A percentile compares a stretch with the other conserved stretches of the same genome.
These are phyloP conservation scores for Hygrocybe punicea DNA, from an alignment of 768 basidiomycete species.

Conservation along the genomic window DNA sequence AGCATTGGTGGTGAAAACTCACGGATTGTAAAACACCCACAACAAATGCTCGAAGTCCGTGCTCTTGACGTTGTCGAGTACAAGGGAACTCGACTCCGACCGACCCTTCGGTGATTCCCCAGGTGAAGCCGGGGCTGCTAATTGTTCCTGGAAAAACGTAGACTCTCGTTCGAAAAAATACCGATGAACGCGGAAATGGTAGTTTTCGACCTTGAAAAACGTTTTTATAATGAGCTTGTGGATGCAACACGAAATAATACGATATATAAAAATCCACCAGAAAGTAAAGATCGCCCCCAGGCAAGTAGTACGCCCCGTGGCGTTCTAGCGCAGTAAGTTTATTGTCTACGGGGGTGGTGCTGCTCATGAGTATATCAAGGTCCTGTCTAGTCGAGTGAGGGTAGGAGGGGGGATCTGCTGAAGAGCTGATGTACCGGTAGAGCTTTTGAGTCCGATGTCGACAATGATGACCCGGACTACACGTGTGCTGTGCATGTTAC, in stretches of 20 bases:
- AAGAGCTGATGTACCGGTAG: constrained; percentile 36
- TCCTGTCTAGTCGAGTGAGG: no score
- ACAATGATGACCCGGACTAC: constrained; percentile 12
- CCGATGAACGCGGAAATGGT: constrained; percentile 54
- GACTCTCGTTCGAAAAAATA: constrained; percentile 67
- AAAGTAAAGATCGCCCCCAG: constrained; percentile 52
- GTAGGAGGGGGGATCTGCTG: constrained; percentile 26
- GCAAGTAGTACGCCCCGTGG: constrained; percentile 47
- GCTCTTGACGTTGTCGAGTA: constrained; percentile 32
- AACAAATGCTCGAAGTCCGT: constrained; percentile 46
- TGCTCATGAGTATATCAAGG: no score
- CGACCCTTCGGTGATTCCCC: constrained; percentile 36
- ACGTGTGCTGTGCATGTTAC: constrained; percentile 33
- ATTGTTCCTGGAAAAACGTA: constrained; percentile 38
- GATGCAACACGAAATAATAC: background rate
- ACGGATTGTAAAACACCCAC: constrained; percentile 60
- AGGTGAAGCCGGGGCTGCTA: constrained; percentile 31
- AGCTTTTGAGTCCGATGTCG: constrained; percentile 33
- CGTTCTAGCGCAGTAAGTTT: background rate
- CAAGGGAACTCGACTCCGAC: constrained; percentile 41
- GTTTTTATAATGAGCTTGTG: background rate
- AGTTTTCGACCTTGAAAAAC: constrained; percentile 48
- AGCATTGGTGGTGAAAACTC: constrained; percentile 11
- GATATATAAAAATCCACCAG: constrained; percentile 37
- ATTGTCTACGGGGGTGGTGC: background rate